phyloP scores from a whole-genome alignment of 257 asterid species.

The Penstemon newberryi region DNA sequence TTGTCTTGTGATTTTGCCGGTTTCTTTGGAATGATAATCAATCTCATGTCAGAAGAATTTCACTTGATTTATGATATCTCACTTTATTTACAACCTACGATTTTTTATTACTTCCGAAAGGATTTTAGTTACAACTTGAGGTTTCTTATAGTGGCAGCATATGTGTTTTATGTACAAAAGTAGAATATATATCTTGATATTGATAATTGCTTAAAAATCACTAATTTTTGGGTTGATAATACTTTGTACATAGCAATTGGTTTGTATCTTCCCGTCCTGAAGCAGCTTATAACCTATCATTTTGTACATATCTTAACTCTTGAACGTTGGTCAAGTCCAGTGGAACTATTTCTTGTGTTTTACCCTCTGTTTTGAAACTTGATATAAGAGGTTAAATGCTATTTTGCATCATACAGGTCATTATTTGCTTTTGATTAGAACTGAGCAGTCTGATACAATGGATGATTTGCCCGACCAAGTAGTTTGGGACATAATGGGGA shows the following conservation, averaged over 20 bases:
- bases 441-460: conserved; percentile 40
- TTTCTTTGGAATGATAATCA: too few species aligned
- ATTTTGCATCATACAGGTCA: conserved; percentile 25
- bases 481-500: conserved; percentile 64
- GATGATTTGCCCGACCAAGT: conserved; percentile 74
- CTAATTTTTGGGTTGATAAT: neutral
- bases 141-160: conserved; percentile 5
- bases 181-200: neutral
- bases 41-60: too few species aligned
- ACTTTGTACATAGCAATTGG: neutral
- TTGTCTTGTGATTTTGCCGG: neutral
- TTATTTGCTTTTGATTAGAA: conserved; percentile 1
- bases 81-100: too few species aligned
- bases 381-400: neutral
- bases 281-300: too few species aligned
- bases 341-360: neutral
- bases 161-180: neutral
- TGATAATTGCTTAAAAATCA: neutral
- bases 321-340: neutral
- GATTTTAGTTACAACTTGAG: neutral
- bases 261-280: neutral
- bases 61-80: too few species aligned
- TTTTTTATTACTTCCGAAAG: too few species aligned
- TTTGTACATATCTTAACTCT: neutral
- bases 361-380: neutral